Evolutionary conservation across 805 yeast species (phyloP), one percentile per base, ranked within the genome.

Genomic region (Candida corydali): DNA sequence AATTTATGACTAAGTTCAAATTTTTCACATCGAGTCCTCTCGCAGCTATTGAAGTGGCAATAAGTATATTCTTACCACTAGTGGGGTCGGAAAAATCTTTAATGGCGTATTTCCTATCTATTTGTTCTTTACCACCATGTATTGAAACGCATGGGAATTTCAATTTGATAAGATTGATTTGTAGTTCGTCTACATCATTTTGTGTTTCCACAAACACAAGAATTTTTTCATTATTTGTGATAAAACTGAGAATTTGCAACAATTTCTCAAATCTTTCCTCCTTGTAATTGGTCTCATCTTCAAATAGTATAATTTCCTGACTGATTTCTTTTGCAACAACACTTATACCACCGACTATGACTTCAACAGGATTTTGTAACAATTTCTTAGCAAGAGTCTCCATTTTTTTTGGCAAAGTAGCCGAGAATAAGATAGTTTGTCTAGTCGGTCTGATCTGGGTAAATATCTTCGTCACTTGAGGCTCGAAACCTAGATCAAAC

Each of bases 401-500:
- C 73, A 93, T 75, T 41, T 81, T 81, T 5, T 73, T 64, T 0
- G 97, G 96, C 48, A 93, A 88, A 0, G 98, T 93, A 0, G 98
- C 98, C 8, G 96, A 87, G 54, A 91, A 93, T 17, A 93, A 61
- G 3, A 89, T 91, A 12, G 93, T 84, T 52, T 91, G 98, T 33
- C 83, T 69, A 53, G 89, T 96, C 0, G 93, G 93, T 33, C 97
- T 69, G 2, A 86, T 70, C 25, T 83, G 82, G 11, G 75, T 69
- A 53, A 88, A 69, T 16, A 93, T 82, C 50, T 86, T 86, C 47
- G 75, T 78, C 3, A 93, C 87, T 54, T 93, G 98, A 0, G 98
- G 98, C 49, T 87, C 98, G 61, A 93, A 93, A 1, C 98, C 98
- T 74, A 93, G 67, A 57, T 93, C 98, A 63, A 91, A 91, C 84